Percentiles rank a stretch among this genome's conserved stretches.
These are phyloP conservation scores for Fulvia fulva DNA, from an alignment of 2,329 filamentous ascomycete species.

Conservation along the genomic window DNA sequence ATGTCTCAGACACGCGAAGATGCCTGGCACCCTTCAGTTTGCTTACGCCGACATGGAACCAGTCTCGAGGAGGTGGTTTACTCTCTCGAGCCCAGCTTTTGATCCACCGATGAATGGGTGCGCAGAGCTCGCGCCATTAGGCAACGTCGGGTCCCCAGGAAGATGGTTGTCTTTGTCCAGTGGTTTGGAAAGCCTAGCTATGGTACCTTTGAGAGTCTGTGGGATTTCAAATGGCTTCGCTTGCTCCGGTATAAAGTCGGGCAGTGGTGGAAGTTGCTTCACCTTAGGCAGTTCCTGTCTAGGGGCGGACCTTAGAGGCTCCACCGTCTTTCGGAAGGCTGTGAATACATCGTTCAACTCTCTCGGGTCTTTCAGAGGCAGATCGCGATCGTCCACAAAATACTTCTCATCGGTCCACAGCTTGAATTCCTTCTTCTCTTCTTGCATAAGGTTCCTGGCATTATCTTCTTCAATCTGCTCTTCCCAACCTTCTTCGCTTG, in stretches of 20 bases:
- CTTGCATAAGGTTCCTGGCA: constrained; percentile 52
- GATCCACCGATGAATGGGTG: constrained; percentile 70
- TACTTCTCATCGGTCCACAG: constrained; percentile 74
- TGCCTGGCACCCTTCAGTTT: too few species aligned
- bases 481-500: constrained; percentile 64
- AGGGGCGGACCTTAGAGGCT: constrained; percentile 65
- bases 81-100: constrained; percentile 53
- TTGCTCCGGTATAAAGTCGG: constrained; percentile 57
- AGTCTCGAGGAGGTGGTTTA: constrained; percentile 58
- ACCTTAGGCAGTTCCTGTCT: constrained; percentile 55
- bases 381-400: constrained; percentile 69
- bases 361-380: constrained; percentile 53
- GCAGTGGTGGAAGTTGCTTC: constrained; percentile 55
- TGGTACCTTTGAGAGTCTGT: constrained; percentile 49
- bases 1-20: too few species aligned
- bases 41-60: constrained; percentile 59
- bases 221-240: constrained; percentile 61
- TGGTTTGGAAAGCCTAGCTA: constrained; percentile 55
- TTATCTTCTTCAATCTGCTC: constrained; percentile 62
- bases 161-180: constrained; percentile 42
- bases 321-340: constrained; percentile 66
- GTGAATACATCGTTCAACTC: constrained; percentile 74
- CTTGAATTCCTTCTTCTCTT: constrained; percentile 56
- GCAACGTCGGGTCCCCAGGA: constrained; percentile 48
- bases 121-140: constrained; percentile 53